Percentiles rank a stretch among this genome's conserved stretches.
These are phyloP conservation scores for Staphylotrichum longicolle DNA, from an alignment of 495 filamentous ascomycete species.

Conservation along the genomic window DNA sequence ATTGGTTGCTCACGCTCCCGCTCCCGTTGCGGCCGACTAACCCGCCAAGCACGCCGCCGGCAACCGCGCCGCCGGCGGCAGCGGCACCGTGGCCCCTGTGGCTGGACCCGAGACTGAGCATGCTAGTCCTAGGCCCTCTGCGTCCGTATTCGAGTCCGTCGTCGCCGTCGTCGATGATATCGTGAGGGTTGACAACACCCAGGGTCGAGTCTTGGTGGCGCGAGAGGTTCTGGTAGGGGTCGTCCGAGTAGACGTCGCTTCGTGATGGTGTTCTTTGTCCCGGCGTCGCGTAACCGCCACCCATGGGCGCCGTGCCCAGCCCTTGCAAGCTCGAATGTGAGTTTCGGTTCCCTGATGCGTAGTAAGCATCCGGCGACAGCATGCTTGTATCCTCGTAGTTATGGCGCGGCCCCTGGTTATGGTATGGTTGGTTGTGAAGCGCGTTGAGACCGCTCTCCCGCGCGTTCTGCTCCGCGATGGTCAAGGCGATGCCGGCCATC, in stretches of 20 bases:
- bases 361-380: constrained; percentile 23
- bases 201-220: constrained; percentile 54
- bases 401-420: constrained; percentile 35
- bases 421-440: constrained; percentile 51
- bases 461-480: constrained; percentile 68
- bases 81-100: constrained; percentile 32
- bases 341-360: constrained; percentile 9
- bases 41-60: constrained; percentile 56
- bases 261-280: constrained; percentile 31
- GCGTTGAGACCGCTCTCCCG: constrained; percentile 72
- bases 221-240: constrained; percentile 57
- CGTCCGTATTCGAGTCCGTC: constrained; percentile 62
- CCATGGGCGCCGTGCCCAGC: constrained; percentile 19
- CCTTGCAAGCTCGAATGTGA: constrained; percentile 29
- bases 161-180: constrained; percentile 82
- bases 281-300: constrained; percentile 26
- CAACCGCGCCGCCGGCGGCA: constrained; percentile 41
- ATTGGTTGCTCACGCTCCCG: constrained; percentile 38
- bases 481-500: constrained; percentile 72
- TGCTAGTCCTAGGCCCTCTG: constrained; percentile 47
- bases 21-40: constrained; percentile 40
- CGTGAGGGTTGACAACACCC: constrained; percentile 68
- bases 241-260: constrained; percentile 38
- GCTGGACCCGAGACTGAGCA: constrained; percentile 50
- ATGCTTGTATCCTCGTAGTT: constrained; percentile 18